These are phyloP conservation scores for Cyberlindnera euphorbiiphila DNA, from an alignment of 805 yeast genomes.

Conservation along the genomic window DNA sequence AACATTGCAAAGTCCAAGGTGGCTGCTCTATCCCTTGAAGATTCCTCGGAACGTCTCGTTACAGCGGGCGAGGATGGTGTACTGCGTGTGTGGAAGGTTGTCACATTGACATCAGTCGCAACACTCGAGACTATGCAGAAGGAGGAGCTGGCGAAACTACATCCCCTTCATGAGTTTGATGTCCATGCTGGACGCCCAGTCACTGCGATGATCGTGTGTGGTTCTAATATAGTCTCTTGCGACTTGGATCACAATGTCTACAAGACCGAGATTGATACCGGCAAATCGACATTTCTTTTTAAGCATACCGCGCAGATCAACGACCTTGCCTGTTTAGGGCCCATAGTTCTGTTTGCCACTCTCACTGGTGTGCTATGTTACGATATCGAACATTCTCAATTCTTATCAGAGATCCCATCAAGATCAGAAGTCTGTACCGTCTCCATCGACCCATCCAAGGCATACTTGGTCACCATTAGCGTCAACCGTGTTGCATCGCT, in stretches of 20 bases:
- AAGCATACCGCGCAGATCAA: conserved; percentile 15
- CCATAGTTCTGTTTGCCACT: conserved; percentile 20
- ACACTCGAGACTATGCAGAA: conserved; percentile 8
- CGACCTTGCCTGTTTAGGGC: conserved; percentile 12
- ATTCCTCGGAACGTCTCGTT: conserved; percentile 8
- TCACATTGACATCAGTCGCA: conserved; percentile 11
- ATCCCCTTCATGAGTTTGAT: conserved; percentile 2
- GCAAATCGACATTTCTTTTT: conserved; percentile 12
- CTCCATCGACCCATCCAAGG: conserved; percentile 22
- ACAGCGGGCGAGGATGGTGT: conserved; percentile 11
- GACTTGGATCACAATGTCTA: conserved; percentile 19
- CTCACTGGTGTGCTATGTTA: conserved; percentile 12
- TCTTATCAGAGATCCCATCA: conserved; percentile 18
- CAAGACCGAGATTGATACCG: conserved; percentile 9
- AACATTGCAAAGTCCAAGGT: background rate
- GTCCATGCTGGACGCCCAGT: conserved; percentile 8
- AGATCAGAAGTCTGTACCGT: conserved; percentile 23
- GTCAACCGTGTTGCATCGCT: conserved; percentile 18
- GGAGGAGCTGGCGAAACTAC: conserved; percentile 8
- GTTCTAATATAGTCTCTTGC: conserved; percentile 9
- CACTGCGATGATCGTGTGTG: conserved; percentile 8
- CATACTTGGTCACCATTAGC: conserved; percentile 26
- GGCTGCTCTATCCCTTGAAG: conserved; percentile 13
- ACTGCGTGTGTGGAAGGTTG: conserved; percentile 20
- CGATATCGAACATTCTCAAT: conserved; percentile 8